Base-by-base conservation (phyloP, 495 filamentous ascomycete genomes). In the Neurospora sp. region DNA sequence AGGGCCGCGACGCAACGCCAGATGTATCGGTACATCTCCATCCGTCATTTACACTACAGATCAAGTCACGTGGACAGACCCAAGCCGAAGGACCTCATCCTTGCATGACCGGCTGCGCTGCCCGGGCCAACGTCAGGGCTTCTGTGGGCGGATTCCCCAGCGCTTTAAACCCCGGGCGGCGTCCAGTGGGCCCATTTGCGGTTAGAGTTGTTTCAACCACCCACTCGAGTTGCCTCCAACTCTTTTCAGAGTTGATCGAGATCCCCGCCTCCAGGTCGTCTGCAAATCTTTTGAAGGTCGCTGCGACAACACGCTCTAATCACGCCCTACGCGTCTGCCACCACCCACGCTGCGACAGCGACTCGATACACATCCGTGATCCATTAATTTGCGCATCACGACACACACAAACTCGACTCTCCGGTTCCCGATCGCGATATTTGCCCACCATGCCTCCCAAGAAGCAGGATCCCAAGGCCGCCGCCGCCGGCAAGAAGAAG, bases 381-480 rank as follows among this genome's bases (percentile, higher is more conserved):
- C 53, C 53, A 66, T 66, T 66, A 66, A 66, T 35, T 66, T 66
- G 53, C 53, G 53, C 27, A 66, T 66, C 53, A 35, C 53, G 53
- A 66, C 53, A 35, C 20, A 31, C 40, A 27, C 35, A 31, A 20
- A n/a, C 66, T 18, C 18, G 39, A 16, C 27, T 48, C 3, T 16
- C 40, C 22, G 8, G 14, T 8, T 39, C 11, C 69, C 37, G 42
- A 39, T 40, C 46, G 14, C 35, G 73, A 18, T 69, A 69, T 59
- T 71, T 72, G 72, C 73, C 80, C 86, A 91, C 78, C 81, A 99
- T 98, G 96, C 90, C 96, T 81, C 96, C 96, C 74, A 99, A 99
- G 82, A 94, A 94, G 78, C 83, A 85, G 71, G 84, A 89, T 35
- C 2, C 53, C 16, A 91, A 93, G 83, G 74, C n/a, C 44, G 81